Conservation (phyloP, 768 basidiomycete genomes). For the Boletales sp. region DNA sequence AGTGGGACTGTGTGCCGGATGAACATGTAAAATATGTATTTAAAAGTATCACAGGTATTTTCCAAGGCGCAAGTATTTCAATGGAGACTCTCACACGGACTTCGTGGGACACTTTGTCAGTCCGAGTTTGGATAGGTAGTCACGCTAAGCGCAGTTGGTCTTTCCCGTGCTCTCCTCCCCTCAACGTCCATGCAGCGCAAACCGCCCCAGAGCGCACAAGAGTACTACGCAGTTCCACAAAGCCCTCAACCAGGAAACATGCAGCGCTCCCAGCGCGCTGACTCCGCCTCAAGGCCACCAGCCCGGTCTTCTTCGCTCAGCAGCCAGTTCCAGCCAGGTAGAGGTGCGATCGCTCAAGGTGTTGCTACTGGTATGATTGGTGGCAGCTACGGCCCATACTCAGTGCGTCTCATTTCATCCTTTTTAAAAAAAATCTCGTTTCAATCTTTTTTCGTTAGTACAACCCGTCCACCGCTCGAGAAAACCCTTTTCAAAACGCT, state of each 20-base stretch:
- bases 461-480: slow-evolving; percentile 44
- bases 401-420: slow-evolving; percentile 45
- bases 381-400: slow-evolving; percentile 80
- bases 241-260: slow-evolving; percentile 45
- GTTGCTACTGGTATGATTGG: slow-evolving; percentile 82
- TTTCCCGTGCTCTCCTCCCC: slow-evolving; percentile 9
- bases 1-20: slow-evolving; percentile 63
- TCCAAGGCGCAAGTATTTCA: too few species aligned
- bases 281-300: slow-evolving; percentile 19
- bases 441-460: slow-evolving; percentile 39
- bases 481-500: slow-evolving; percentile 44
- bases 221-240: slow-evolving; percentile 68
- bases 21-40: slow-evolving; percentile 34
- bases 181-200: slow-evolving; percentile 37
- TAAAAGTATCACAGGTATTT: too few species aligned
- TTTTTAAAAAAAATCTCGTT: background rate
- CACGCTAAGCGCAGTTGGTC: slow-evolving; percentile 18
- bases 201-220: slow-evolving; percentile 43
- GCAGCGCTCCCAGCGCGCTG: slow-evolving; percentile 18
- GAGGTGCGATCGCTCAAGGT: slow-evolving; percentile 63
- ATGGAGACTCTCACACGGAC: background rate
- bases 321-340: slow-evolving; percentile 34
- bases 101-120: background rate
- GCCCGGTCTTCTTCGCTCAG: slow-evolving; percentile 26
- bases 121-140: slow-evolving; percentile 18